Conservation (phyloP, 208 protist genomes). For the Leishmania tropica region DNA sequence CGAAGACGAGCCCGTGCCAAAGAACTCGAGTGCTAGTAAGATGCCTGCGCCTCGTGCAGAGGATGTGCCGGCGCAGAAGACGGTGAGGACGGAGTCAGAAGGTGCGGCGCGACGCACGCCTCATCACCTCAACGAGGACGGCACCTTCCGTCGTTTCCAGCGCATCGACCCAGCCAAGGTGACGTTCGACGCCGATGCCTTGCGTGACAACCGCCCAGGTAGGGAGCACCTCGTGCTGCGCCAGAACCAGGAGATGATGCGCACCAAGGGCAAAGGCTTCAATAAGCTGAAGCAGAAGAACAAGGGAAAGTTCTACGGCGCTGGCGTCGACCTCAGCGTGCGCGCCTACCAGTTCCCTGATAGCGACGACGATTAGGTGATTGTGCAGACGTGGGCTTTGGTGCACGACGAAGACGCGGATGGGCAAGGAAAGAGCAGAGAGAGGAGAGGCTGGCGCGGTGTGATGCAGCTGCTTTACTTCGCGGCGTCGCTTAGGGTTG, state of each 20-base stretch:
- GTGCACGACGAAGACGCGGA: neutral
- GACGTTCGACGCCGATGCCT: slow-evolving; percentile 50
- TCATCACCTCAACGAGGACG: slow-evolving; percentile 46
- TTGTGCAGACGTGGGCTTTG: neutral
- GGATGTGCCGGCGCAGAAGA: slow-evolving; percentile 34
- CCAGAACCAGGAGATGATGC: slow-evolving; percentile 92
- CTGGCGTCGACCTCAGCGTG: slow-evolving; percentile 72
- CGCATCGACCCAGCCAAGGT: slow-evolving; percentile 81
- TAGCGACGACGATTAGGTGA: slow-evolving; percentile 68
- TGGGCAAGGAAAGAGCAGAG: neutral
- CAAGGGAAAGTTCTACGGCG: slow-evolving; percentile 87
- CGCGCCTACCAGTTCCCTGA: slow-evolving; percentile 85
- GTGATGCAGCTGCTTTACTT: neutral
- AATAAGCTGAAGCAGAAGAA: slow-evolving; percentile 93
- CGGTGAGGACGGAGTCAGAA: slow-evolving; percentile 12
- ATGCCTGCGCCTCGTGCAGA: slow-evolving; percentile 8
- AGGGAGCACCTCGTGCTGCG: slow-evolving; percentile 70
- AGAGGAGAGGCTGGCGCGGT: neutral
- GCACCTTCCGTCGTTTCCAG: slow-evolving; percentile 67
- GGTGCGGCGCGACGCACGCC: slow-evolving; percentile 15
- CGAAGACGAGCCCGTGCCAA: slow-evolving; percentile 49
- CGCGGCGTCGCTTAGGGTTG: neutral
- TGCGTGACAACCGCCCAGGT: slow-evolving; percentile 69
- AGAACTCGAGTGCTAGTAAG: slow-evolving; percentile 35
- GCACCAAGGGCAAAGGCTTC: slow-evolving; percentile 82